phyloP scores from a whole-genome alignment of 1,284 basidiomycete genomes.

The Ustilago shanxiensis region DNA sequence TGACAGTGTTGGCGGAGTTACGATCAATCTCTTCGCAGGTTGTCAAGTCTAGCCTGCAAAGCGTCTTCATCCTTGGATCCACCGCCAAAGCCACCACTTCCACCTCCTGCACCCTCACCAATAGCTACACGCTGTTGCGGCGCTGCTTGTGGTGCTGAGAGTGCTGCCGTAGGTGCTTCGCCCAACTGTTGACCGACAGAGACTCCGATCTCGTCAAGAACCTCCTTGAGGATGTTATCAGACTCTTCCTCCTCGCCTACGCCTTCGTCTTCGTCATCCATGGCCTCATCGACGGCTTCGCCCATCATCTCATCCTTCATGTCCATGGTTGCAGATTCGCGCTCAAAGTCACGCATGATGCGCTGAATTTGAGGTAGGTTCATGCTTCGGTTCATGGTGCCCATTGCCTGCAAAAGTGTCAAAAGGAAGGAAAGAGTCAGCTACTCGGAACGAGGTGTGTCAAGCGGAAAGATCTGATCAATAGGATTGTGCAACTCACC shows the following conservation, averaged over 20 bases:
- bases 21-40: constrained; percentile 59
- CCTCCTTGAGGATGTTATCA: constrained; percentile 94
- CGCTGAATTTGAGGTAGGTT: constrained; percentile 94
- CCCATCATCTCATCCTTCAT: constrained; percentile 99
- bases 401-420: constrained; percentile 80
- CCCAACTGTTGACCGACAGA: constrained; percentile 80
- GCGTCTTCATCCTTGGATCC: constrained; percentile 64
- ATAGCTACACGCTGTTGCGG: constrained; percentile 61
- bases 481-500: constrained; percentile 71
- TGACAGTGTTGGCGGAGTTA: background rate
- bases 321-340: constrained; percentile 97
- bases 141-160: constrained; percentile 53
- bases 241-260: constrained; percentile 85
- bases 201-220: constrained; percentile 97
- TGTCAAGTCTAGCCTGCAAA: constrained; percentile 66
- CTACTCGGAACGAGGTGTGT: background rate
- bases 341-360: constrained; percentile 98
- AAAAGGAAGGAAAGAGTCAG: background rate
- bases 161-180: constrained; percentile 56
- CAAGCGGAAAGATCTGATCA: background rate
- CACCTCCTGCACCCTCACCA: constrained; percentile 58
- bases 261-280: constrained; percentile 89
- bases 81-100: constrained; percentile 27
- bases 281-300: constrained; percentile 96
- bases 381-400: constrained; percentile 93